Conservation (phyloP, 108 stramenopile species). For the Fragilariopsis cylindrus region DNA sequence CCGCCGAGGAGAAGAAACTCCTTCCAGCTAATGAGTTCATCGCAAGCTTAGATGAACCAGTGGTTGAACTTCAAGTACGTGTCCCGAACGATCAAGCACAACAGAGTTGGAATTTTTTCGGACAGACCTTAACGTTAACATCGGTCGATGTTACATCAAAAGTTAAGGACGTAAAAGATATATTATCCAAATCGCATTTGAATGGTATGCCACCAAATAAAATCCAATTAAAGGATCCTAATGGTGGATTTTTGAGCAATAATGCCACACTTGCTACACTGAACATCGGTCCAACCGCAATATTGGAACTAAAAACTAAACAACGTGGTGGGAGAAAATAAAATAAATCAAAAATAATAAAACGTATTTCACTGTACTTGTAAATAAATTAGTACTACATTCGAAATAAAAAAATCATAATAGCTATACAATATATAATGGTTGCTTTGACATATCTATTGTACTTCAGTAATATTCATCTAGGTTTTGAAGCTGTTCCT, state of each 20-base stretch:
- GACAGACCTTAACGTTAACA: conserved; percentile 70
- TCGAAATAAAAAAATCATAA: too few species aligned
- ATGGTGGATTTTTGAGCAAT: conserved; percentile 70
- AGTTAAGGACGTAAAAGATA: conserved; percentile 73
- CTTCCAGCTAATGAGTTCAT: conserved; percentile 66
- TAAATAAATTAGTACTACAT: too few species aligned
- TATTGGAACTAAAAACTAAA: conserved; percentile 72
- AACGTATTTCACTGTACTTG: background rate
- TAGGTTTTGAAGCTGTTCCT: too few species aligned
- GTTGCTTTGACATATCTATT: too few species aligned
- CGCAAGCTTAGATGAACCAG: conserved; percentile 52
- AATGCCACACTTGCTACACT: conserved; percentile 59
- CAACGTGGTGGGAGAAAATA: conserved; percentile 77
- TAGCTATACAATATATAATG: too few species aligned
- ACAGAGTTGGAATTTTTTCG: conserved; percentile 82
- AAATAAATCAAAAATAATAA: background rate
- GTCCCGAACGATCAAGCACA: conserved; percentile 74
- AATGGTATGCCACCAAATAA: conserved; percentile 87
- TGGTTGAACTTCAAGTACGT: conserved; percentile 62
- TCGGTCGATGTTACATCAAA: conserved; percentile 58
- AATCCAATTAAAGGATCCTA: conserved; percentile 73
- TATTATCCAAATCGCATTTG: conserved; percentile 50
- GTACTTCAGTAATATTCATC: too few species aligned
- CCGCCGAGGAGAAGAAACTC: conserved; percentile 15
- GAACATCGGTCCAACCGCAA: conserved; percentile 71